Evolutionary conservation across 352 stramenopile genomes (phyloP).

Genomic region (Thalassiosira livingstoniorum): DNA sequence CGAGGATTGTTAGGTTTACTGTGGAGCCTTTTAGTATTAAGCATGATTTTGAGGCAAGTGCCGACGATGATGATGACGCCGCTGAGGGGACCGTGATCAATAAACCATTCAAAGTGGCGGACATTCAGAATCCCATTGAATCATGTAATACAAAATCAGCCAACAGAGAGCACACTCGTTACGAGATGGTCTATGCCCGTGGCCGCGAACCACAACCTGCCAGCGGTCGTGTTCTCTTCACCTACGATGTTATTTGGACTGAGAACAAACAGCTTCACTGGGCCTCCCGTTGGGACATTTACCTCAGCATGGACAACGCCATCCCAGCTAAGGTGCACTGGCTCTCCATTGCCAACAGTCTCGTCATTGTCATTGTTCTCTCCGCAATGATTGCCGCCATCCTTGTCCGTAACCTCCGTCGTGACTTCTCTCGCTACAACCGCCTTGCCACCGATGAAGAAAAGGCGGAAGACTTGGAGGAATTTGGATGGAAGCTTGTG

Average conservation of each 20-base stretch:
- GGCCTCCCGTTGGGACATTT: conserved; percentile 99
- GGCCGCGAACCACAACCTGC: conserved; percentile 79
- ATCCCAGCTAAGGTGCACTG: conserved; percentile 85
- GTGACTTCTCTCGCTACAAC: conserved; percentile 99
- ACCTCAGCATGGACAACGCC: conserved; percentile 91
- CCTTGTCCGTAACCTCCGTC: conserved; percentile 97
- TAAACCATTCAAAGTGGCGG: conserved; percentile 60
- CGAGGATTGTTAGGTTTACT: conserved; percentile 97
- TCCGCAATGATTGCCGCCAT: conserved; percentile 99
- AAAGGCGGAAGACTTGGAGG: conserved; percentile 94
- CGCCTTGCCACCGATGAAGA: conserved; percentile 90
- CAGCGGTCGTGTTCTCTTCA: conserved; percentile 87
- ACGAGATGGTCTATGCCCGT: conserved; percentile 82
- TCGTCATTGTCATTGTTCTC: conserved; percentile 99
- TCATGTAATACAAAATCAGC: conserved; percentile 64
- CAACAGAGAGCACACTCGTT: conserved; percentile 70
- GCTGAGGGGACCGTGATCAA: conserved; percentile 36
- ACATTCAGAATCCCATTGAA: conserved; percentile 80
- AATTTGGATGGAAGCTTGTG: conserved; percentile 99
- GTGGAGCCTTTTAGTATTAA: conserved; percentile 98
- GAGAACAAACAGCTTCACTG: conserved; percentile 91
- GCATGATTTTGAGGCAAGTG: conserved; percentile 88
- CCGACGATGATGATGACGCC: conserved; percentile 63
- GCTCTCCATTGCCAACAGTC: conserved; percentile 98
- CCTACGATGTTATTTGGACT: conserved; percentile 99